A percentile compares a stretch with the other conserved stretches of the same genome.
Conservation (phyloP, 306 rosid species). For the Cucurbita pepo region DNA sequence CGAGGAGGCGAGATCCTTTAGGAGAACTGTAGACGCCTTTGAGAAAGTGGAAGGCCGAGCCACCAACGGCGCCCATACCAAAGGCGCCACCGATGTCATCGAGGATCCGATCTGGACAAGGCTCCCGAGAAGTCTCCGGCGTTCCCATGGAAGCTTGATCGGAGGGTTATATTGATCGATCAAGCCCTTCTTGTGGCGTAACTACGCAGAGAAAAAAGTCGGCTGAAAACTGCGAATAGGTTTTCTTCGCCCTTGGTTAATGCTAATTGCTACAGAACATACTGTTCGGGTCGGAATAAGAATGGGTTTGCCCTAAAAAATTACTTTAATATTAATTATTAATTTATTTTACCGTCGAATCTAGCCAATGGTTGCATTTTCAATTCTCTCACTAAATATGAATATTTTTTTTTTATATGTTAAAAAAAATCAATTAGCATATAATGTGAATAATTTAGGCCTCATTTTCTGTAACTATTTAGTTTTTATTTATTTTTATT, state of each 20-base stretch:
- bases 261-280: neutral
- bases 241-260: neutral
- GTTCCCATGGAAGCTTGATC: constrained; percentile 48
- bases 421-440: no score
- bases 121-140: constrained; percentile 67
- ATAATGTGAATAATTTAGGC: no score
- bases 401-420: no score
- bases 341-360: no score
- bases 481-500: no score
- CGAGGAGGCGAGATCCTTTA: constrained; percentile 41
- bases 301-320: neutral
- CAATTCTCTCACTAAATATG: no score
- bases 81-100: constrained; percentile 86
- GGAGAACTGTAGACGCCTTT: constrained; percentile 74
- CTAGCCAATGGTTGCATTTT: no score
- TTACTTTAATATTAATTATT: neutral
- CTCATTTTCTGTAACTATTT: no score
- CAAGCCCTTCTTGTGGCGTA: neutral
- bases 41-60: constrained; percentile 71
- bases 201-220: neutral
- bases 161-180: neutral
- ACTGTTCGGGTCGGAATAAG: neutral
- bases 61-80: constrained; percentile 89
- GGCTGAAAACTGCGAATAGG: neutral
- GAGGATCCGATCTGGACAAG: constrained; percentile 77